Base-by-base conservation (phyloP, 2,329 filamentous ascomycete species). In the Fusarium tanahbumbuense region DNA sequence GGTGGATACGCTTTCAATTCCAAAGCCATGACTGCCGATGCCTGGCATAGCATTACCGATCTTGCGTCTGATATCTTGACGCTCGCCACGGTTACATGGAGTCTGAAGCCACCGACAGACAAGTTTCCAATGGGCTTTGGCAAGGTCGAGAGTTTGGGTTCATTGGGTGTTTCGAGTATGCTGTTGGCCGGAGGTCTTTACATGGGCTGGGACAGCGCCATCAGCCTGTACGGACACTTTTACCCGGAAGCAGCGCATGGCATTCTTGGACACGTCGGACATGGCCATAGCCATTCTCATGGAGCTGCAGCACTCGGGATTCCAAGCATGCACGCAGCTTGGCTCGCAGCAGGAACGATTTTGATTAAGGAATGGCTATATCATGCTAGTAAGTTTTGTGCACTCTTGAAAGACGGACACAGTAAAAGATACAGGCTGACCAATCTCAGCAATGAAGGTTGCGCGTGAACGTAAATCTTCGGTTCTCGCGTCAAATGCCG, bases 331-430 rank as follows among this genome's bases (percentile, higher is more conserved):
- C 94, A 98, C 79, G 96, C 96, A 23, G 95, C 93, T 10, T 99
- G 96, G 96, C 83, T 99, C 64, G 95, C 96, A 37, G 92, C 89
- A 42, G 95, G 93, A 22, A 97, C 93, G 3, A 96, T 99, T 60
- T 81, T 93, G 27, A 84, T 98, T 75, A 99, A 99, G 82, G 96
- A 99, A 81, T 99, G 94, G 93, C 84, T 99, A 27, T 99, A 98
- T 78, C 91, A 92, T 84, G 93, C 95, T 70, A 99, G 95, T 96
- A 89, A 85, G 92, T 88, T n/a, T 48, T 13, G 13, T 41, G 18
- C 34, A 27, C 6, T 16, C 20, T 15, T 27, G 12, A 27, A 13
- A 41, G 6, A 9, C 7, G 16, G 16, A 10, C 16, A 12, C 27
- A 20, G 25, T 7, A 8, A 27, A 47, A 28, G 41, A 60, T 34